These are phyloP conservation scores for Trametes villosa DNA, from an alignment of 768 basidiomycete genomes.

Conservation along the genomic window DNA sequence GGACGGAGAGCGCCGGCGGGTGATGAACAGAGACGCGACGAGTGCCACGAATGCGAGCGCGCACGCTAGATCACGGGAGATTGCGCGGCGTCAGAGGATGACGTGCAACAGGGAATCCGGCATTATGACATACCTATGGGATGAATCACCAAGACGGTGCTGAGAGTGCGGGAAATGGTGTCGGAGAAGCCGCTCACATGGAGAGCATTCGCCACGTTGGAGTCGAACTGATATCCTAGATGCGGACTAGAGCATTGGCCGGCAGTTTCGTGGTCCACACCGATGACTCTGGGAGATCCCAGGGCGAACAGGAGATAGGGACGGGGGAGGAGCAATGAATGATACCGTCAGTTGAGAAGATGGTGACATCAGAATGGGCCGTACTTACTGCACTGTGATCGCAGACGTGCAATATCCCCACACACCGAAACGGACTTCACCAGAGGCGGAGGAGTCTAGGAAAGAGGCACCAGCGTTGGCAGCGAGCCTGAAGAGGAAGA, in stretches of 20 bases:
- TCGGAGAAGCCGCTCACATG: slow-evolving; percentile 41
- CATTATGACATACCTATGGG: slow-evolving; percentile 48
- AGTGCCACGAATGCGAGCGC: slow-evolving; percentile 56
- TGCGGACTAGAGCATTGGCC: slow-evolving; percentile 50
- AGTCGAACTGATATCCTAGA: slow-evolving; percentile 62
- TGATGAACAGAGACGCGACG: slow-evolving; percentile 49
- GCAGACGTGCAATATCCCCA: slow-evolving; percentile 66
- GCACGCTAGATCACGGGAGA: slow-evolving; percentile 41
- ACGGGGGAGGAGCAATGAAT: slow-evolving; percentile 19
- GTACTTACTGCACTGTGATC: slow-evolving; percentile 47
- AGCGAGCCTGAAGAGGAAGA: slow-evolving; percentile 58
- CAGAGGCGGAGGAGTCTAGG: slow-evolving; percentile 40
- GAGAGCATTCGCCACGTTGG: slow-evolving; percentile 49
- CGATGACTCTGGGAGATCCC: slow-evolving; percentile 42
- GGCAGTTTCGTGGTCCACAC: slow-evolving; percentile 42
- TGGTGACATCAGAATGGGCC: not conserved
- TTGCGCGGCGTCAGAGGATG: slow-evolving; percentile 9
- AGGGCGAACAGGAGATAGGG: slow-evolving; percentile 5
- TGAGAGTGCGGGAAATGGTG: slow-evolving; percentile 48
- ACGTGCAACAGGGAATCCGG: not conserved
- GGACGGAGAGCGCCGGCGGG: slow-evolving; percentile 42
- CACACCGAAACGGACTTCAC: slow-evolving; percentile 55
- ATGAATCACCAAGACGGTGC: slow-evolving; percentile 56
- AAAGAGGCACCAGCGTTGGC: slow-evolving; percentile 39
- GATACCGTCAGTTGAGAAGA: slow-evolving; percentile 14